phyloP scores from a whole-genome alignment of 768 basidiomycete species.

The Chalciporus piperatus region DNA sequence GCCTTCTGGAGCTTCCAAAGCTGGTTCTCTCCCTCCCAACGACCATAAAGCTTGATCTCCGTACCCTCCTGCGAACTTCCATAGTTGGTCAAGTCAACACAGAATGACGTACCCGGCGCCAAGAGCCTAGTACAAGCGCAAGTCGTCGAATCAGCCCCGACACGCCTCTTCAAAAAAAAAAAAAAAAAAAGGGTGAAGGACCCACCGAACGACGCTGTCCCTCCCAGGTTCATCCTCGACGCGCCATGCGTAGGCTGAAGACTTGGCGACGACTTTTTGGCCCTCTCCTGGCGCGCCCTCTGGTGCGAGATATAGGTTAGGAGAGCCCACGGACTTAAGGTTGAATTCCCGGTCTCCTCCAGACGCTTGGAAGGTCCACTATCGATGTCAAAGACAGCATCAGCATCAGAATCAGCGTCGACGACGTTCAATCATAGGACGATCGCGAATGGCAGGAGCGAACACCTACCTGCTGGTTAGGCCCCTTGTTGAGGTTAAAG shows the following conservation, averaged over 20 bases:
- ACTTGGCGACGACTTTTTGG: slow-evolving; percentile 36
- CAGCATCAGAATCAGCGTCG: not conserved
- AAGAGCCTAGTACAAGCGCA: slow-evolving; percentile 43
- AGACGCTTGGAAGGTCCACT: slow-evolving; percentile 46
- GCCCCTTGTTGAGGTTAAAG: slow-evolving; percentile 38
- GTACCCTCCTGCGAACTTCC: slow-evolving; percentile 47
- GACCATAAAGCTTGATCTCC: slow-evolving; percentile 45
- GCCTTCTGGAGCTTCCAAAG: slow-evolving; percentile 37
- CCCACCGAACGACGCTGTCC: slow-evolving; percentile 41
- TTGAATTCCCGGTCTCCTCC: slow-evolving; percentile 32
- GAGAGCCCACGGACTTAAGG: slow-evolving; percentile 41
- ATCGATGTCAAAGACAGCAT: not conserved
- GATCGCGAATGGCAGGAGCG: not conserved
- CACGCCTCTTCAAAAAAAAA: not conserved
- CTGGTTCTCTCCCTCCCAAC: slow-evolving; percentile 52
- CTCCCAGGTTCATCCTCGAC: slow-evolving; percentile 45
- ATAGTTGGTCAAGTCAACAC: slow-evolving; percentile 46
- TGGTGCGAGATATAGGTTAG: slow-evolving; percentile 38
- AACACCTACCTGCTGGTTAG: slow-evolving; percentile 48
- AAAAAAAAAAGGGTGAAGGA: not conserved
- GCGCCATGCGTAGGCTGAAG: slow-evolving; percentile 44
- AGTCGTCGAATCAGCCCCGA: too few species aligned
- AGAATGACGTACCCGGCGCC: slow-evolving; percentile 40
- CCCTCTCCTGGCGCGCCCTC: slow-evolving; percentile 36
- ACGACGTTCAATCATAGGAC: not conserved